Base-by-base conservation (phyloP, 345 rosid species). In the Sisymbrium irio region DNA sequence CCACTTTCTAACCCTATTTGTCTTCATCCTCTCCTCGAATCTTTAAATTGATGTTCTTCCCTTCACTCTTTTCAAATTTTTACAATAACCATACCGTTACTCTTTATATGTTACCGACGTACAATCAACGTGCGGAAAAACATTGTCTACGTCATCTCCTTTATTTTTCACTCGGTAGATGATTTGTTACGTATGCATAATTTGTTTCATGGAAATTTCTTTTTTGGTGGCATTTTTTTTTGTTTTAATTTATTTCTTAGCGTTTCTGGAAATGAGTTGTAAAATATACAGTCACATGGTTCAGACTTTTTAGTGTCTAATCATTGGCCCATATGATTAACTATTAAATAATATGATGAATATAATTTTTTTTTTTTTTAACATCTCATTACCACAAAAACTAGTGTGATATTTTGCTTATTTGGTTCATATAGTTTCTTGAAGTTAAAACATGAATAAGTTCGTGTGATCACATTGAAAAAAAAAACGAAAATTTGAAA, bases 1-100 rank as follows among this genome's bases (percentile, higher is more conserved):
- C 81, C 96, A 81, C 72, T 83, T 86, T 82, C 83, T 86, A 78
- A 82, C 88, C 71, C 66, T 77, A 68, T 75, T 85, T 82, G 91
- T 84, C 84, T 77, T 42, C 82, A 80, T 84, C 75, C 77, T 78
- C 55, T 78, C 70, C 92, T 89, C 69, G 92, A 82, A 82, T 81
- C 85, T 77, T 96, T 79, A 89, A 65, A 6, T 50, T 61, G 83
- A 83, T 86, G 25, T 84, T 80, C 78, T 77, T 70, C 69, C 68
- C 20, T 17, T 65, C 68, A 56, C 15, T 42, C 15, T 42, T 50
- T 65, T 32, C 64, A 69, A 44, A 42, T 13, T n/a, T 19, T 37
- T 39, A 37, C 37, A 13, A 0, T 10, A 47, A 19, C 2, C 3
- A 2, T 35, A 19, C 69, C 13, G 7, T 14, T 65, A 11, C 8